These are phyloP conservation scores for Paulownia fortunei DNA, from an alignment of 257 asterid genomes.

Conservation along the genomic window DNA sequence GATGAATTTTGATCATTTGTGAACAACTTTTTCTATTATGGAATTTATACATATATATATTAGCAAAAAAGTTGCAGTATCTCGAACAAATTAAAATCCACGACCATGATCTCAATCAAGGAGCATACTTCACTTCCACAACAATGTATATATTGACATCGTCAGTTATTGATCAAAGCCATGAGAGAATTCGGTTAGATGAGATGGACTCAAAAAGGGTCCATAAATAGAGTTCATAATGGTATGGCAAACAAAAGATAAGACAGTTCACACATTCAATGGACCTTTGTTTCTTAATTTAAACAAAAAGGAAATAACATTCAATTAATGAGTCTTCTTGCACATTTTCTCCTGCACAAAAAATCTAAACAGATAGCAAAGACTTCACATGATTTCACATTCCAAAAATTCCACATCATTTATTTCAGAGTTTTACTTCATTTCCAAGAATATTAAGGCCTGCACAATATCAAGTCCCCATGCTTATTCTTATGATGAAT, in stretches of 20 bases:
- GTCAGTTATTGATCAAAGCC: not conserved
- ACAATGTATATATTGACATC: not conserved
- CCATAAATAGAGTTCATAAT: not conserved
- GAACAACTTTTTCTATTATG: not conserved
- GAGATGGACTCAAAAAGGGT: not conserved
- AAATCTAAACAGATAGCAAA: constrained; percentile 25
- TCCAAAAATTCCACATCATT: constrained; percentile 37
- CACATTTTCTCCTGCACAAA: constrained; percentile 29
- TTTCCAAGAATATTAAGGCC: constrained; percentile 35
- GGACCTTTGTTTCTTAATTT: not conserved
- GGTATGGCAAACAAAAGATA: not conserved
- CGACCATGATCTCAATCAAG: not conserved
- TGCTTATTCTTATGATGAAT: constrained; percentile 12
- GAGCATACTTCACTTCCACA: not conserved
- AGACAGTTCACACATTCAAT: constrained; percentile 21
- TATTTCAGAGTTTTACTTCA: constrained; percentile 27
- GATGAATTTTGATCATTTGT: not conserved
- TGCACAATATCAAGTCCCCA: constrained; percentile 14
- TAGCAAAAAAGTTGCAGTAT: not conserved
- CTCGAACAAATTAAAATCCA: not conserved
- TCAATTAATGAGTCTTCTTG: constrained; percentile 22
- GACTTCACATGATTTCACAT: constrained; percentile 40
- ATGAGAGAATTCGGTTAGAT: not conserved
- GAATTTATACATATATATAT: not conserved
- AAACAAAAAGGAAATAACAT: not conserved